A percentile compares a stretch with the other conserved stretches of the same genome.
Evolutionary conservation across 2,329 filamentous ascomycete species (phyloP).

Genomic region (Epichloe brachyelytri): DNA sequence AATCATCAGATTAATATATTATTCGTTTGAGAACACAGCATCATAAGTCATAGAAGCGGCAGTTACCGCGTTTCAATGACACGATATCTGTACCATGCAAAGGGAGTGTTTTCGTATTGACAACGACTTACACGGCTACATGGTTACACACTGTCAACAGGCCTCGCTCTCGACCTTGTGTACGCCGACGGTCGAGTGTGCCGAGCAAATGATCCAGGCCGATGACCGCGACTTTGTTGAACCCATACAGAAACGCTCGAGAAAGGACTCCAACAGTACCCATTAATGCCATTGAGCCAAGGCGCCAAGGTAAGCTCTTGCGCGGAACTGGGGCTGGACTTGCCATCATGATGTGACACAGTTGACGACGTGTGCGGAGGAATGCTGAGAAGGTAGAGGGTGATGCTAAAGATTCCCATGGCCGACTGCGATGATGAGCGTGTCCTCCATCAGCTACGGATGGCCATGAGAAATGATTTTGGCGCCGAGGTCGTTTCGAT

Average conservation of each 20-base stretch:
- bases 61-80: too few species aligned
- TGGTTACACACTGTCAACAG: conserved; percentile 57
- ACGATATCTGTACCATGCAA: too few species aligned
- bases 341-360: conserved; percentile 8
- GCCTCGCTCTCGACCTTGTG: conserved; percentile 55
- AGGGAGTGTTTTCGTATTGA: not conserved
- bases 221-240: conserved; percentile 63
- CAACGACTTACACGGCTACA: conserved; percentile 22
- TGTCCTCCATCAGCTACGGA: not conserved
- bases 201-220: conserved; percentile 66
- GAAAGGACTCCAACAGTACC: conserved; percentile 58
- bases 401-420: not conserved
- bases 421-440: not conserved
- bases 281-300: conserved; percentile 62
- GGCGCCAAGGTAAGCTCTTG: conserved; percentile 56
- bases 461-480: not conserved
- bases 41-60: not conserved
- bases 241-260: conserved; percentile 58
- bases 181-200: conserved; percentile 59
- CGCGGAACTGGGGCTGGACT: conserved; percentile 18
- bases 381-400: not conserved
- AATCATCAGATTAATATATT: not conserved
- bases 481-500: not conserved
- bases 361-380: not conserved
- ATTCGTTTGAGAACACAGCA: not conserved